Base-by-base conservation (phyloP, 2,329 filamentous ascomycete genomes). In the Colletotrichum sp. region DNA sequence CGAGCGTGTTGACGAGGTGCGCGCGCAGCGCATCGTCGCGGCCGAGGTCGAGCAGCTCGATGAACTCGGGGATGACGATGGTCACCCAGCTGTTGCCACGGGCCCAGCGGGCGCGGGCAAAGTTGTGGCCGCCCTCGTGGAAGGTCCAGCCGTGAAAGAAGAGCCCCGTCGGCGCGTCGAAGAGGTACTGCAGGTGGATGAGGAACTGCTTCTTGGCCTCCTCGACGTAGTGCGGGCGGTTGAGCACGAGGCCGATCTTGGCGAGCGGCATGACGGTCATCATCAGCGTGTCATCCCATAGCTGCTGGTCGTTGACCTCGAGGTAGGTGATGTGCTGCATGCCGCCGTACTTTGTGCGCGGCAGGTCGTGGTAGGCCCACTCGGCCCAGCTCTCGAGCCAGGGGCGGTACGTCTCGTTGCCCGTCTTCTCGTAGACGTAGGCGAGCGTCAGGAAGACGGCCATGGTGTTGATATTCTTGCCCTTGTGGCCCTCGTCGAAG, bases 401-500 rank as follows among this genome's bases (percentile, higher is more conserved):
- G 0, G 94, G 93, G 9, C 94, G 86, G 81, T 95, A 96, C 0
- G 90, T 92, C 78, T 89, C 87, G 80, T 95, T 93, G 10, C 89
- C 86, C 0, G 93, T 95, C 82, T 93, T 91, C 84, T 96, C 94
- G 80, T 96, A 96, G n/a, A 96, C 88, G 81, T 92, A 92, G 1
- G 94, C 94, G 1, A 96, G 88, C 0, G 94, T 95, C 24, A 96
- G 86, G 83, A 96, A 95, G 1, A 92, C 92, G 15, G 93, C 92
- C 94, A 96, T 95, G 18, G 95, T 96, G 87, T 95, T 96, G 88
- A 95, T 95, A 83, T 96, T 96, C 83, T 96, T 96, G 52, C 93
- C 95, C 5, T 95, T 96, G 80, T 90, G 92, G 24, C 93, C 93
- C 71, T 92, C 92, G 1, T 88, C 89, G 77, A 95, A 93, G 10